Conservation (phyloP, 371 early-diverging fungal genomes). For the Mucor velutinosus region DNA sequence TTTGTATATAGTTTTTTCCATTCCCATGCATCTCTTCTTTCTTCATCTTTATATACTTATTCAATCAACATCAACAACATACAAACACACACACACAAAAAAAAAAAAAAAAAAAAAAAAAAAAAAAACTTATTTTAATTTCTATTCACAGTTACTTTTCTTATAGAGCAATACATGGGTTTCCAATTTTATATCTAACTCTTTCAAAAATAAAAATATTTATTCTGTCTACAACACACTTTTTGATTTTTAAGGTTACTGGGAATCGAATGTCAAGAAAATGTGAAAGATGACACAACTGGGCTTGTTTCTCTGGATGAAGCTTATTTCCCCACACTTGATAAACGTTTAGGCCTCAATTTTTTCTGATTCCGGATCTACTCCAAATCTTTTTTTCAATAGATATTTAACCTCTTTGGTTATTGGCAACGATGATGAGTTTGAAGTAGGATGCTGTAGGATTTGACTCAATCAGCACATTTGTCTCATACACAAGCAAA, state of each 20-base stretch:
- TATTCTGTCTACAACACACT: background rate
- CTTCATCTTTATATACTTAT: conserved; percentile 3
- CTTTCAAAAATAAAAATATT: background rate
- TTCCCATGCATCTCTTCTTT: conserved; percentile 1
- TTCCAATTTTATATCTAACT: background rate
- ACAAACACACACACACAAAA: background rate
- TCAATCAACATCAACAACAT: background rate
- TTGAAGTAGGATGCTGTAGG: too few relatives aligned
- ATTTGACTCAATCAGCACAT: too few relatives aligned
- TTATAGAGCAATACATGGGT: conserved; percentile 4
- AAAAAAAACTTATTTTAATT: background rate
- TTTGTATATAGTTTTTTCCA: conserved; percentile 10
- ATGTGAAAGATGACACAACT: background rate
- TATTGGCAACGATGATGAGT: too few relatives aligned
- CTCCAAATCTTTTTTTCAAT: too few relatives aligned
- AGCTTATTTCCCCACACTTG: background rate
- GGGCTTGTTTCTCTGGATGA: background rate
- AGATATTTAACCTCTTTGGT: too few relatives aligned
- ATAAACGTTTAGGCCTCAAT: background rate
- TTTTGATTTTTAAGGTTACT: background rate
- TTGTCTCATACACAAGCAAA: too few relatives aligned
- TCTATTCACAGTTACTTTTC: background rate
- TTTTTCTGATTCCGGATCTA: too few relatives aligned
- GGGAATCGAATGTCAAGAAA: background rate
- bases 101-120: background rate